Evolutionary conservation across 257 asterid species (phyloP).

Genomic region (Fraxinus anomala): DNA sequence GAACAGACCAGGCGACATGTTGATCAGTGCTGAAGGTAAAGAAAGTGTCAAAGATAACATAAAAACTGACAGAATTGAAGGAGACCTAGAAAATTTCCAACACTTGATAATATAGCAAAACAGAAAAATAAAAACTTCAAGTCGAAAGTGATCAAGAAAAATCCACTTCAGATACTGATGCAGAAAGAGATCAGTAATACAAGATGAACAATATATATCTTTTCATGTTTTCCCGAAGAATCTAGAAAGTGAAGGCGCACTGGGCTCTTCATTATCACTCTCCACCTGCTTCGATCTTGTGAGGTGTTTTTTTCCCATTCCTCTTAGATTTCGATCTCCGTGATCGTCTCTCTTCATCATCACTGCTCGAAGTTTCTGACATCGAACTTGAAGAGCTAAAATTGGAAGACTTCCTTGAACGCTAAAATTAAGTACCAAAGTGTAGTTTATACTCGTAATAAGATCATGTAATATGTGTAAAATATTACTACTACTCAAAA

Average conservation of each 20-base stretch:
- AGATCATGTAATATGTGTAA: neutral
- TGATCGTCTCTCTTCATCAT: slow-evolving; percentile 65
- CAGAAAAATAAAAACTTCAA: slow-evolving; percentile 14
- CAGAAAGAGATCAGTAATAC: slow-evolving; percentile 13
- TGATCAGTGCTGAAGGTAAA: too few species aligned
- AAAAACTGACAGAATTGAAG: neutral
- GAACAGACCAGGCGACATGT: too few species aligned
- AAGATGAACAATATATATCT: slow-evolving; percentile 26
- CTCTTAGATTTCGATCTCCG: slow-evolving; percentile 70
- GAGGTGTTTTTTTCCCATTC: slow-evolving; percentile 58
- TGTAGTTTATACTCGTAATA: neutral
- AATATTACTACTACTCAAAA: neutral
- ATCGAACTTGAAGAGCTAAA: slow-evolving; percentile 69
- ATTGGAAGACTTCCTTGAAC: slow-evolving; percentile 63
- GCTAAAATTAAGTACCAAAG: slow-evolving; percentile 38
- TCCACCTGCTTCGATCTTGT: slow-evolving; percentile 58
- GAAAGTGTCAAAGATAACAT: neutral
- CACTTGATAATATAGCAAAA: slow-evolving; percentile 10
- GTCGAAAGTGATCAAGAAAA: neutral
- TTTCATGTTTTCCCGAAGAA: slow-evolving; percentile 70
- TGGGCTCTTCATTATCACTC: slow-evolving; percentile 45
- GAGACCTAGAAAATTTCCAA: slow-evolving; percentile 4
- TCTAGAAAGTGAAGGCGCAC: slow-evolving; percentile 80
- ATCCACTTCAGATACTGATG: neutral
- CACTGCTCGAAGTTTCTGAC: slow-evolving; percentile 69